Conservation (phyloP, 2,329 filamentous ascomycete species). For the Teratosphaeria zuluensis region DNA sequence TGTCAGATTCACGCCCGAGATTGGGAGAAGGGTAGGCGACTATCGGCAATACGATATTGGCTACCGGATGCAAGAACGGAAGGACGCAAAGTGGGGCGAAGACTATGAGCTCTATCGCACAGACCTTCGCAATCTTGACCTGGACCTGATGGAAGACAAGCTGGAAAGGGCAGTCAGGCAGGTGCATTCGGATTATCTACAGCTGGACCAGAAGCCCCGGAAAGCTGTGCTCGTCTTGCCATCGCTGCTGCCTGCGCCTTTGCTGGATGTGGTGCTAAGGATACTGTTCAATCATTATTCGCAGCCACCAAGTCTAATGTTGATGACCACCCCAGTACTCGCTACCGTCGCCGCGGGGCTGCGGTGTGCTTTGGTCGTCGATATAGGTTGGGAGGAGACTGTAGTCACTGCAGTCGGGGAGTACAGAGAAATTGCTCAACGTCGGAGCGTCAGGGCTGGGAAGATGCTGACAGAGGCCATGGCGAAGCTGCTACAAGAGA, state of each 20-base stretch:
- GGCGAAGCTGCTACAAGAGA: slow-evolving; percentile 49
- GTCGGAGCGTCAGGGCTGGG: slow-evolving; percentile 63
- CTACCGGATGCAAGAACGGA: slow-evolving; percentile 3
- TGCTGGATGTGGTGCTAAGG: slow-evolving; percentile 66
- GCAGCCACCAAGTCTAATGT: slow-evolving; percentile 67
- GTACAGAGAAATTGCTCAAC: slow-evolving; percentile 68
- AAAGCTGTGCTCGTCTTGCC: slow-evolving; percentile 68
- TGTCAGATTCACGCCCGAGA: slow-evolving; percentile 63
- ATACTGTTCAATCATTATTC: slow-evolving; percentile 73
- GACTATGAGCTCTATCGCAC: slow-evolving; percentile 68
- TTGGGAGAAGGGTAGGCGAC: slow-evolving; percentile 69
- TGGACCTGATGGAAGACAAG: slow-evolving; percentile 76
- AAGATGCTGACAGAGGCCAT: slow-evolving; percentile 62
- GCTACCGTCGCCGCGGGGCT: slow-evolving; percentile 69
- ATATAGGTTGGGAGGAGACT: slow-evolving; percentile 89
- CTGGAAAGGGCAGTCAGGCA: slow-evolving; percentile 74
- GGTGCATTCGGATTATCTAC: slow-evolving; percentile 66
- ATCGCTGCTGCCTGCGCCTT: slow-evolving; percentile 63
- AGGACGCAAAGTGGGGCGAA: slow-evolving; percentile 50
- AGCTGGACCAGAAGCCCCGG: slow-evolving; percentile 60
- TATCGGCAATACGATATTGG: slow-evolving; percentile 45
- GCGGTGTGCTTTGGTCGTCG: slow-evolving; percentile 75
- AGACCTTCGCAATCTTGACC: slow-evolving; percentile 62
- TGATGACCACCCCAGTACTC: slow-evolving; percentile 70
- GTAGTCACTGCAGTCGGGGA: slow-evolving; percentile 80